Base-by-base conservation (phyloP, 306 rosid species). In the Herpetospermum pedunculosum region DNA sequence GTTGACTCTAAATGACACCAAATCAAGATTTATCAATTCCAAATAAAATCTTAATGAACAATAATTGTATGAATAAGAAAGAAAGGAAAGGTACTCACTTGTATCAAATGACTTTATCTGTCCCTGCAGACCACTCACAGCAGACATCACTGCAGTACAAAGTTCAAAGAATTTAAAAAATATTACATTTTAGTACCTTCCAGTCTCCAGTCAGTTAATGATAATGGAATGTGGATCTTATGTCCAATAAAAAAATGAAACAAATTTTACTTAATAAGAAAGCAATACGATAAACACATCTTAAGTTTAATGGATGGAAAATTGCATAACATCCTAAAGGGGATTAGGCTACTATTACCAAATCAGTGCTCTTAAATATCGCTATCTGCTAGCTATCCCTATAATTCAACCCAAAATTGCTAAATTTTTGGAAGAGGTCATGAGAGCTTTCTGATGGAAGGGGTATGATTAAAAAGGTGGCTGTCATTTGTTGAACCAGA, bases 61-160 rank as follows among this genome's bases (percentile, higher is more conserved):
- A 49, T 41, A 28, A 49, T 37, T 50, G 40, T 37, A 62, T 28
- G 37, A 78, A 9, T 44, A 32, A 72, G 32, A 75, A 25, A 50
- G 57, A 69, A 47, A 43, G 70, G 47, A 75, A 70, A 68, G 80
- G 64, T 83, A 84, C 95, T 58, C 81, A 94, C 98, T 77, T 85
- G 95, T 84, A 72, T 89, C 87, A 28, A 94, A 83, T 71, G 91
- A 92, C 5, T 79, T 47, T 77, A 91, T 72, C 83, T 89, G 80
- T 83, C 83, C 92, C 80, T 91, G 81, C 79, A 94, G 81, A 65
- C 99, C 99, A 78, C 97, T 94, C 73, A 91, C 87, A 62, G 99
- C 95, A 71, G 99, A 89, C 88, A 85, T 84, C 88, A 94, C 99
- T 91, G 90, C 70, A 80, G 75, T 54, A 76, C 26, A 52, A 79